phyloP scores from a whole-genome alignment of 1,284 basidiomycete genomes.

The Xerocomus nothofagi region DNA sequence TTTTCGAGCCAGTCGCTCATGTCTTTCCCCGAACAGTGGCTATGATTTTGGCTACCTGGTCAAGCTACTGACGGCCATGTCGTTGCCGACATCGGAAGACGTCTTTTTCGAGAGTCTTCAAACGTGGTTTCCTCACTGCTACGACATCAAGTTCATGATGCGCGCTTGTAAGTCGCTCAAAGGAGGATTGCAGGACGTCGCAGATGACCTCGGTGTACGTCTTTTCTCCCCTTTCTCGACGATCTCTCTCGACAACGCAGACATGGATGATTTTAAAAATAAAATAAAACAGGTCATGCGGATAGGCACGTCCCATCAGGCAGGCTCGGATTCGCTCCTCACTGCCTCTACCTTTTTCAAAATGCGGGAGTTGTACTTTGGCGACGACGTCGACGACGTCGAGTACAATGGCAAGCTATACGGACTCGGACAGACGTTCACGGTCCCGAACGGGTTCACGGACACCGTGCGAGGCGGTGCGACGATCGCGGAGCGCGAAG shows the following conservation, averaged over 20 bases:
- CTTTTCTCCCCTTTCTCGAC: neutral
- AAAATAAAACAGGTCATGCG: slow-evolving; percentile 45
- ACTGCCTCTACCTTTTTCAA: slow-evolving; percentile 96
- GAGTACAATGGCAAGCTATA: slow-evolving; percentile 78
- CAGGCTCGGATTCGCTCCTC: slow-evolving; percentile 92
- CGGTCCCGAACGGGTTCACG: slow-evolving; percentile 59
- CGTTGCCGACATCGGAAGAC: slow-evolving; percentile 87
- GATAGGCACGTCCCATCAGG: slow-evolving; percentile 93
- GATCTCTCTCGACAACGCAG: neutral
- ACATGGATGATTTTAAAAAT: neutral
- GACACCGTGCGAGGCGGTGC: slow-evolving; percentile 67
- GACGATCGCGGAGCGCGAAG: slow-evolving; percentile 77
- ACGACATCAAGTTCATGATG: slow-evolving; percentile 98
- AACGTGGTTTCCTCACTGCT: slow-evolving; percentile 96
- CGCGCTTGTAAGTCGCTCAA: slow-evolving; percentile 86
- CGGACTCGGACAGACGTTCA: slow-evolving; percentile 75
- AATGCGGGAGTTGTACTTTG: slow-evolving; percentile 90
- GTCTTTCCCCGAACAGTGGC: slow-evolving; percentile 56
- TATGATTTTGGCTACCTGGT: slow-evolving; percentile 99
- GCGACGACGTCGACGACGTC: slow-evolving; percentile 78
- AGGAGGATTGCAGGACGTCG: slow-evolving; percentile 94
- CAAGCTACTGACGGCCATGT: slow-evolving; percentile 88
- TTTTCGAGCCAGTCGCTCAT: slow-evolving; percentile 8
- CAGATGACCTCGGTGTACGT: slow-evolving; percentile 84
- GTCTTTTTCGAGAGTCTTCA: slow-evolving; percentile 88